Evolutionary conservation across 352 stramenopile species (phyloP).

Genomic region (Phytophthora ohioensis): DNA sequence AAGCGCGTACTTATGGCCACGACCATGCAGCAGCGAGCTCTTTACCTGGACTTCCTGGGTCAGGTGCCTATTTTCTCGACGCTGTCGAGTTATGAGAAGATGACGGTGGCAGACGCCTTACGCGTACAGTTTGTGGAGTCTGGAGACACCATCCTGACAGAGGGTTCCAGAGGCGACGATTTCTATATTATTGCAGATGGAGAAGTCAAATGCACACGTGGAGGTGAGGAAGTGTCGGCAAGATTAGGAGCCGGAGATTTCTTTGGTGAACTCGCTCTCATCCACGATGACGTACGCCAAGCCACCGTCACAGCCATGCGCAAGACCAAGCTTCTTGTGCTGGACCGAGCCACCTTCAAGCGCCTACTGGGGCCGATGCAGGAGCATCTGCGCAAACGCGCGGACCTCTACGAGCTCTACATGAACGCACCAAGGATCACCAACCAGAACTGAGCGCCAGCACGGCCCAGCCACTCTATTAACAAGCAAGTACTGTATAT

Average conservation of each 20-base stretch:
- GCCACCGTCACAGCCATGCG: slow-evolving; percentile 90
- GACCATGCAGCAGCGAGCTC: slow-evolving; percentile 67
- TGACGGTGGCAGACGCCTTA: slow-evolving; percentile 79
- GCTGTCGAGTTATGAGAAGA: slow-evolving; percentile 77
- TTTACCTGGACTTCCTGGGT: slow-evolving; percentile 69
- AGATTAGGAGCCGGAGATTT: slow-evolving; percentile 67
- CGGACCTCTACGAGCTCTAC: slow-evolving; percentile 75
- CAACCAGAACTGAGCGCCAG: slow-evolving; percentile 24
- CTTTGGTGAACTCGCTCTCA: slow-evolving; percentile 89
- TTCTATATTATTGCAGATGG: slow-evolving; percentile 87
- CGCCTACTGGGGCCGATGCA: slow-evolving; percentile 89
- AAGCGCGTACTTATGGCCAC: slow-evolving; percentile 76
- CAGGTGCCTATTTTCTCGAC: slow-evolving; percentile 80
- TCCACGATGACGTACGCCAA: slow-evolving; percentile 88
- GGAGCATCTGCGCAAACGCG: slow-evolving; percentile 84
- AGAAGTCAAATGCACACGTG: slow-evolving; percentile 71
- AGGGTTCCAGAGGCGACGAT: slow-evolving; percentile 71
- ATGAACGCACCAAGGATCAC: slow-evolving; percentile 47
- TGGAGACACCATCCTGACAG: slow-evolving; percentile 51
- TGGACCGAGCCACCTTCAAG: slow-evolving; percentile 93
- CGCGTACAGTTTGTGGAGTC: slow-evolving; percentile 61
- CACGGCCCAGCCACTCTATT: slow-evolving; percentile 5
- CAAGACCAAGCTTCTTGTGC: slow-evolving; percentile 83
- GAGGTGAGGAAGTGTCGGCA: slow-evolving; percentile 65
- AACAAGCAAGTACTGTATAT: slow-evolving; percentile 19